A percentile compares a stretch with the other conserved stretches of the same genome.
Conservation (phyloP, 1,284 basidiomycete species). For the Phellopilus nigrolimitatus region DNA sequence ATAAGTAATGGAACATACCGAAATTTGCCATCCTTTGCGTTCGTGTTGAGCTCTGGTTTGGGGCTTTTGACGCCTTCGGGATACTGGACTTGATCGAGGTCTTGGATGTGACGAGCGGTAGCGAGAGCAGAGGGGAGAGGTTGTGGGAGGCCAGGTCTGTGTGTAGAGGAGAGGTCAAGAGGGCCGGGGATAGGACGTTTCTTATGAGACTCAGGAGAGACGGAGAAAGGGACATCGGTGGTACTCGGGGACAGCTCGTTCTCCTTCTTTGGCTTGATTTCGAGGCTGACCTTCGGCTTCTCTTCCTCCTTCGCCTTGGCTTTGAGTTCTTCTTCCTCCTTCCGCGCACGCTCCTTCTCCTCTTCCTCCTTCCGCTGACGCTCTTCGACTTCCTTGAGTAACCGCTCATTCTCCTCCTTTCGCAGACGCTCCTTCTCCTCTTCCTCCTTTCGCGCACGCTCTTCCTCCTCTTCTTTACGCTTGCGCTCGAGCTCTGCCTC, state of each 20-base stretch:
- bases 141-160: slow-evolving; percentile 38
- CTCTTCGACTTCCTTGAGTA: slow-evolving; percentile 25
- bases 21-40: slow-evolving; percentile 86
- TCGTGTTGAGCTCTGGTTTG: slow-evolving; percentile 78
- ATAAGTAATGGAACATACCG: slow-evolving; percentile 42
- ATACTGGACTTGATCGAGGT: slow-evolving; percentile 77
- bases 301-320: slow-evolving; percentile 28
- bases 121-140: slow-evolving; percentile 64
- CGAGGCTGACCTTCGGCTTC: slow-evolving; percentile 24
- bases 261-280: slow-evolving; percentile 16
- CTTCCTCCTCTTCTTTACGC: slow-evolving; percentile 28
- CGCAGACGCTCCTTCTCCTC: slow-evolving; percentile 32
- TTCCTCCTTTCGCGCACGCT: slow-evolving; percentile 34
- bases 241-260: slow-evolving; percentile 24
- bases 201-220: slow-evolving; percentile 33
- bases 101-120: slow-evolving; percentile 78
- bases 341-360: slow-evolving; percentile 29
- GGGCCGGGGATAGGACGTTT: slow-evolving; percentile 51
- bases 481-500: slow-evolving; percentile 24
- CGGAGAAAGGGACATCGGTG: slow-evolving; percentile 30
- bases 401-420: slow-evolving; percentile 31
- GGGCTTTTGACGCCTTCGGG: slow-evolving; percentile 85
- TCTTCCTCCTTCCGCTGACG: slow-evolving; percentile 24
- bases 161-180: slow-evolving; percentile 58
- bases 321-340: slow-evolving; percentile 34